phyloP scores from a whole-genome alignment of 2,329 filamentous ascomycete genomes.

The Fusarium chuoi region DNA sequence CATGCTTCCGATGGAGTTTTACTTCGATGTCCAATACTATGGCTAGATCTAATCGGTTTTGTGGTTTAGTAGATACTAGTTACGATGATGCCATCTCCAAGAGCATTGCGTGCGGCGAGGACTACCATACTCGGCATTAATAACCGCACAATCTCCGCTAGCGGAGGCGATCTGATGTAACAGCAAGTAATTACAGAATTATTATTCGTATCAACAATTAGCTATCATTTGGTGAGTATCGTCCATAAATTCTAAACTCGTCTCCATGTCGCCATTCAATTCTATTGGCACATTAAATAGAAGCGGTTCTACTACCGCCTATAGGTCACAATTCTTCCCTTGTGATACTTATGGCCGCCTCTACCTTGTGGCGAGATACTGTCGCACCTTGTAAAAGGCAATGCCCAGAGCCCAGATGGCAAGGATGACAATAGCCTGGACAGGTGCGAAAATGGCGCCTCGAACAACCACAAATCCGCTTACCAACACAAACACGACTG shows the following conservation, averaged over 20 bases:
- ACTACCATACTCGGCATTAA: neutral
- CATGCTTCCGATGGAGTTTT: neutral
- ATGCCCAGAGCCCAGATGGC: constrained; percentile 62
- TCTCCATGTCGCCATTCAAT: too few relatives aligned
- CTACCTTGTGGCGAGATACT: constrained; percentile 4
- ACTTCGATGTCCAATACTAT: neutral
- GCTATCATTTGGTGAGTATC: too few relatives aligned
- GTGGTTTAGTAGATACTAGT: neutral
- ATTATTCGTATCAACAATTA: neutral
- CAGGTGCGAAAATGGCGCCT: constrained; percentile 67
- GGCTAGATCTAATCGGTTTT: neutral
- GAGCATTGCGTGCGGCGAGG: neutral
- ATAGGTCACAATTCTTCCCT: neutral
- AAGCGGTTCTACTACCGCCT: too few relatives aligned
- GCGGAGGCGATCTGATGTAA: neutral
- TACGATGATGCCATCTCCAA: neutral
- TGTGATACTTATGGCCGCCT: neutral
- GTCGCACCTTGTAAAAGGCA: constrained; percentile 50
- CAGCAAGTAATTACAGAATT: accelerated
- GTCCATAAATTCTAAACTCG: neutral
- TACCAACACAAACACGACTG: constrained; percentile 64
- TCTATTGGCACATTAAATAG: neutral
- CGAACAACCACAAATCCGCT: constrained; percentile 69
- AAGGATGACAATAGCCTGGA: constrained; percentile 63
- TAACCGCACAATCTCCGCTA: neutral